Percentiles rank a stretch among this genome's conserved stretches.
phyloP scores from a whole-genome alignment of 371 early-diverging fungal species.

The Caulochytrium protostelioides region DNA sequence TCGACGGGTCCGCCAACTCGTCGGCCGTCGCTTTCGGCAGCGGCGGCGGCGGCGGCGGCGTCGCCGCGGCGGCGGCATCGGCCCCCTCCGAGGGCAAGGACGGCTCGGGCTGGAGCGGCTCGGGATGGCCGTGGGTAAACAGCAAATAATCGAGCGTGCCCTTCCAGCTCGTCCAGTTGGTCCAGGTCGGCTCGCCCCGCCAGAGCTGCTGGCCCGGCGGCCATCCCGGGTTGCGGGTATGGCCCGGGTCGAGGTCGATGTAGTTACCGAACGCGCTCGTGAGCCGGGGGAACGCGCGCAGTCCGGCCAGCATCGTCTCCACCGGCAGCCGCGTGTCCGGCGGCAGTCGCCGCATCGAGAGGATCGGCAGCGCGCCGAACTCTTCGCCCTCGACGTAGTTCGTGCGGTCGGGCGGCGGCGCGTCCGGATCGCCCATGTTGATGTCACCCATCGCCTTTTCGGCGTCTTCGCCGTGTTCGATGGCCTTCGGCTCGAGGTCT shows the following conservation, averaged over 20 bases:
- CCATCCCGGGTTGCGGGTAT: neutral
- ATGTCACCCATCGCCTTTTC: too few relatives aligned
- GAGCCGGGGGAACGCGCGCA: slow-evolving; percentile 1
- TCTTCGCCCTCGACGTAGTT: neutral
- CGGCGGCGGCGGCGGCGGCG: too few relatives aligned
- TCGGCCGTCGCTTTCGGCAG: too few relatives aligned
- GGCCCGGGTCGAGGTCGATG: slow-evolving; percentile 1
- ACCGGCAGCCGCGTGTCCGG: slow-evolving; percentile 2
- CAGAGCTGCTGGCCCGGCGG: neutral
- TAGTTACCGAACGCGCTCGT: slow-evolving; percentile 3
- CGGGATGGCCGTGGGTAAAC: slow-evolving; percentile 3
- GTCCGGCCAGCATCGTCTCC: neutral
- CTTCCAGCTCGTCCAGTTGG: slow-evolving; percentile 25
- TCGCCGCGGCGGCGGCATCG: too few relatives aligned
- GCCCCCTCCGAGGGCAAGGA: too few relatives aligned
- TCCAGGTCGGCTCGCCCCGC: slow-evolving; percentile 25
- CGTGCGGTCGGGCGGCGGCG: neutral
- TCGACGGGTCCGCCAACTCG: too few relatives aligned
- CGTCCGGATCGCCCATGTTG: too few relatives aligned
- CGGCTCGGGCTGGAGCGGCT: too few relatives aligned
- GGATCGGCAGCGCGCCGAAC: slow-evolving; percentile 1
- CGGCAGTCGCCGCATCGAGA: slow-evolving; percentile 5
- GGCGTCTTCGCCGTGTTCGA: too few relatives aligned
- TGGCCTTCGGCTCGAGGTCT: too few relatives aligned
- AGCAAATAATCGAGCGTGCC: slow-evolving; percentile 34